Evolutionary conservation across 176 grass and related monocot species (phyloP), one percentile per base, ranked within the genome.

Genomic region (Alloteropsis semialata): DNA sequence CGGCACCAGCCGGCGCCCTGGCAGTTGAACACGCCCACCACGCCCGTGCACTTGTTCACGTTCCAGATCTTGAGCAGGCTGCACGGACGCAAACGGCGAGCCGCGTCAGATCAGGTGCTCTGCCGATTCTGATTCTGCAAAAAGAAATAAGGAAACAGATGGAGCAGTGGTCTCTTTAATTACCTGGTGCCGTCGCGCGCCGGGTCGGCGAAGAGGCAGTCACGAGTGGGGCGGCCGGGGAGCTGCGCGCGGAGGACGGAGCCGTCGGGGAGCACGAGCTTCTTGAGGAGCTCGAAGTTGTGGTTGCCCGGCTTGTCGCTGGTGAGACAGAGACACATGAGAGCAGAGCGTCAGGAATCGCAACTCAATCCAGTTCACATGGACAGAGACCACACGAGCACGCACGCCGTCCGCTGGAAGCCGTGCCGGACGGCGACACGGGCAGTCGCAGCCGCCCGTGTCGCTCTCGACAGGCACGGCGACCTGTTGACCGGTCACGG

Each of bases 1-100:
- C 82, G 89, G 87, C 93, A 95, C 93, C 93, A 95, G 16, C 93
- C 93, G 1, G 93, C 90, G 65, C 90, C 93, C 84, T 95, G 93
- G 75, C 93, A 92, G 61, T 95, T 95, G 88, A 95, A 95, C 62
- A 95, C 90, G 41, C 93, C 93, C 61, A 95, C 87, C 76, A 95
- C 93, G 16, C 93, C 93, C 0, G 88, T 64, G 71, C 88, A 90
- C 75, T 87, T 88, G 85, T 92, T 95, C 82, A 84, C 74, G 71
- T 94, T 95, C 93, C 93, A 95, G 66, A 92, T 95, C 90, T 95
- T 95, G 63, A 95, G 90, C 85, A 95, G 82, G 77, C 92, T 94
- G 87, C 77, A n/a, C 44, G 44, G 16, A 36, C 2, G 34, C 3
- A 36, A 4, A 46, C 44, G 44, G 5, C 48, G 48, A 18, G 17